Evolutionary conservation across 495 filamentous ascomycete species (phyloP).

Genomic region (Corynascus novoguineensis): DNA sequence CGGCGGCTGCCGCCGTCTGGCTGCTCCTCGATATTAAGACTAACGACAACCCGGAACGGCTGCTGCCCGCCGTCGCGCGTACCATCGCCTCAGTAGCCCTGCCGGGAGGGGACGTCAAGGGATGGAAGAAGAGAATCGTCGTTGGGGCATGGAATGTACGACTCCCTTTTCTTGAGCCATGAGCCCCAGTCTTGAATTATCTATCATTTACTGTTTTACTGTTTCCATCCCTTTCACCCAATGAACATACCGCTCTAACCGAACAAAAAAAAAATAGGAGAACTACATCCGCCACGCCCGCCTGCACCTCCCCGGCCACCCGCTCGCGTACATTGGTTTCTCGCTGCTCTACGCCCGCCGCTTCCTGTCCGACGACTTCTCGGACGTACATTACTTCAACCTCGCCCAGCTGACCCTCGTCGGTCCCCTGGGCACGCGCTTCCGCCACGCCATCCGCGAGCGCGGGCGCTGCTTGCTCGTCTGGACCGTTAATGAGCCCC

Average conservation of each 20-base stretch:
- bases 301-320: slow-evolving; percentile 60
- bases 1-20: slow-evolving; percentile 57
- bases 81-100: slow-evolving; percentile 54
- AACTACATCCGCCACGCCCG: slow-evolving; percentile 56
- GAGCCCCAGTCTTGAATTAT: too few species aligned
- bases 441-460: slow-evolving; percentile 55
- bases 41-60: slow-evolving; percentile 61
- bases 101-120: slow-evolving; percentile 30
- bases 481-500: slow-evolving; percentile 81
- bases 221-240: background rate
- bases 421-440: slow-evolving; percentile 55
- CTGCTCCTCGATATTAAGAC: slow-evolving; percentile 84
- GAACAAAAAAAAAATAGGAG: slow-evolving; percentile 28
- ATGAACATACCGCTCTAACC: background rate
- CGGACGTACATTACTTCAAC: slow-evolving; percentile 69
- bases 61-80: slow-evolving; percentile 60
- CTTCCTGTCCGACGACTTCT: slow-evolving; percentile 50
- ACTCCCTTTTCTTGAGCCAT: slow-evolving; percentile 3
- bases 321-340: slow-evolving; percentile 67
- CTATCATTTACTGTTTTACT: too few species aligned
- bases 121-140: slow-evolving; percentile 67
- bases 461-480: slow-evolving; percentile 56
- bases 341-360: slow-evolving; percentile 61
- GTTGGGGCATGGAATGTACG: slow-evolving; percentile 75
- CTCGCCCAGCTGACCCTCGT: slow-evolving; percentile 61